phyloP scores from a whole-genome alignment of 257 asterid genomes.

The Cordia subcordata region DNA sequence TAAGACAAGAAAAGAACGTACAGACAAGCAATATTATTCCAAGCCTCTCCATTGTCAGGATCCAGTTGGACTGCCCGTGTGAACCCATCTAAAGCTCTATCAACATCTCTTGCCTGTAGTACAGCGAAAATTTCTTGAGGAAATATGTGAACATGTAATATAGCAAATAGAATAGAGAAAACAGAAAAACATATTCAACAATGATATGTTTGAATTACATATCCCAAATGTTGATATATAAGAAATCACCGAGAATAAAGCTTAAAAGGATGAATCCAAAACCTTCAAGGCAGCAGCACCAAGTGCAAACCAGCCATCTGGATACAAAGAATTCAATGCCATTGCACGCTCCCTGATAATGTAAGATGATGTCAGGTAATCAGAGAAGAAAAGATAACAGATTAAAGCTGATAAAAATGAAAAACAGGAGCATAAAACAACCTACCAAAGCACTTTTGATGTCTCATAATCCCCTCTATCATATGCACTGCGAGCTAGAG shows the following conservation, averaged over 20 bases:
- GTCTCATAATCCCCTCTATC: slow-evolving; percentile 72
- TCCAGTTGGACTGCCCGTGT: slow-evolving; percentile 88
- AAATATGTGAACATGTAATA: background rate
- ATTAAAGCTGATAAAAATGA: background rate
- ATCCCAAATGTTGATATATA: background rate
- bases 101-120: slow-evolving; percentile 51
- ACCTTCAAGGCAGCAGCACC: slow-evolving; percentile 91
- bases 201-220: background rate
- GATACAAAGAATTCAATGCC: slow-evolving; percentile 77
- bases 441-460: slow-evolving; percentile 56
- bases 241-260: background rate
- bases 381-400: background rate
- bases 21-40: slow-evolving; percentile 93
- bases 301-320: slow-evolving; percentile 96
- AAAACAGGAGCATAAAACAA: slow-evolving; percentile 5
- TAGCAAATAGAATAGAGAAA: background rate
- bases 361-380: slow-evolving; percentile 6
- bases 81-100: slow-evolving; percentile 84
- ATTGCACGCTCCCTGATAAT: slow-evolving; percentile 68
- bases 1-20: slow-evolving; percentile 3
- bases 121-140: background rate
- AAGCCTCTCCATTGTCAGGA: slow-evolving; percentile 97
- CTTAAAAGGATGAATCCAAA: background rate
- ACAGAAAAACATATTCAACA: background rate
- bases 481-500: slow-evolving; percentile 94